These are phyloP conservation scores for Leptographium wingfieldii DNA, from an alignment of 2,329 filamentous ascomycete genomes.

Conservation along the genomic window DNA sequence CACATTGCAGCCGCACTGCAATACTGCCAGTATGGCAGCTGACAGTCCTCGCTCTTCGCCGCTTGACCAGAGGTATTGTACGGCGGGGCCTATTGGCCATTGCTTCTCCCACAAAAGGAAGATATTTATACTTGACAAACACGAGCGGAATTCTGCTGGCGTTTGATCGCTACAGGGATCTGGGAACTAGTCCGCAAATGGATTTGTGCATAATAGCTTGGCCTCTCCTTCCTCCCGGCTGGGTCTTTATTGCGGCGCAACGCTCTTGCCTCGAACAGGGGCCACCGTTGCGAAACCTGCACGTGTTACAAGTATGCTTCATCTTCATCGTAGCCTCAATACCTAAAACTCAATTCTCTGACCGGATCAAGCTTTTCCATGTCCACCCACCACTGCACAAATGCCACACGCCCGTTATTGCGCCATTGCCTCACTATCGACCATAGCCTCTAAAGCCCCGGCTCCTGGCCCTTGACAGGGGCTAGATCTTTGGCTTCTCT, in stretches of 20 bases:
- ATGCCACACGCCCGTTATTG: background rate
- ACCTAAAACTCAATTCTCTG: conserved; percentile 12
- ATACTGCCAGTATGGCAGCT: too few relatives aligned
- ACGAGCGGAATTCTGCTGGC: background rate
- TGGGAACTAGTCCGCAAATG: background rate
- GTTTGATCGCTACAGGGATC: conserved; percentile 1
- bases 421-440: background rate
- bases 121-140: background rate
- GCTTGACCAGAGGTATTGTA: too few relatives aligned
- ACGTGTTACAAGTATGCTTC: conserved; percentile 23
- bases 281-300: conserved; percentile 18
- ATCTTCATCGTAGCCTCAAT: conserved; percentile 19
- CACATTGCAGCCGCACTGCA: too few relatives aligned
- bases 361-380: conserved; percentile 12
- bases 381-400: background rate
- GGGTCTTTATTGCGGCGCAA: too few relatives aligned
- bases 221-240: background rate
- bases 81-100: too few relatives aligned
- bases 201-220: background rate
- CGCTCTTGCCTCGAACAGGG: conserved; percentile 4
- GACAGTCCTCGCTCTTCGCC: too few relatives aligned
- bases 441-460: background rate
- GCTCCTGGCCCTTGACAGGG: too few relatives aligned
- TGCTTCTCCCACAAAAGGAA: background rate
- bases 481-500: too few relatives aligned